Conservation (phyloP, 139 green algal genomes). For the Pleodorina starrii region DNA sequence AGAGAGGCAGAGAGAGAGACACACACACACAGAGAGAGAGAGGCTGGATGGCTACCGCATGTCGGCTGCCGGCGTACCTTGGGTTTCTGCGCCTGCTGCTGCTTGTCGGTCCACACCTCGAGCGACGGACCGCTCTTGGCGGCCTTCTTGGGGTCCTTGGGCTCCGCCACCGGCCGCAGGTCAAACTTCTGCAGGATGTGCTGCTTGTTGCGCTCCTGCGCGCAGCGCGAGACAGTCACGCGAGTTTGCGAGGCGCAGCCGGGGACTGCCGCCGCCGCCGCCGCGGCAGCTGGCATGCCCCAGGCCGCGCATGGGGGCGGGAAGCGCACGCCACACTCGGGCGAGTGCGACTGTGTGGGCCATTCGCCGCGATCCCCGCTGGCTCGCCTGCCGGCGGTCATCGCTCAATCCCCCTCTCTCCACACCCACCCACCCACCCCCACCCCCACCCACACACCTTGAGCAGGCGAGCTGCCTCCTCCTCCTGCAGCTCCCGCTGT, state of each 20-base stretch:
- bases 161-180: constrained; percentile 32
- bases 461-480: constrained; percentile 21
- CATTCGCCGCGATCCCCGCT: background rate
- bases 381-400: background rate
- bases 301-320: background rate
- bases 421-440: background rate
- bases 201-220: constrained; percentile 32
- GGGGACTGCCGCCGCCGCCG: no score
- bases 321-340: background rate
- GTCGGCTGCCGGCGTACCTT: constrained; percentile 1
- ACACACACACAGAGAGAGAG: background rate
- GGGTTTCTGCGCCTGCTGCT: background rate
- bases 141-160: background rate
- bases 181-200: constrained; percentile 51
- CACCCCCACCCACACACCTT: background rate
- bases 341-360: background rate
- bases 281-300: no score
- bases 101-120: background rate
- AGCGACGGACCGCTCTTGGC: background rate
- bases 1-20: background rate
- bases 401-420: background rate
- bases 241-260: background rate
- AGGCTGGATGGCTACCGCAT: background rate
- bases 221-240: background rate
- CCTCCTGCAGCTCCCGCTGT: background rate